These are phyloP conservation scores for Phyllosticta paracitricarpa DNA, from an alignment of 2,329 filamentous ascomycete species.

Conservation along the genomic window DNA sequence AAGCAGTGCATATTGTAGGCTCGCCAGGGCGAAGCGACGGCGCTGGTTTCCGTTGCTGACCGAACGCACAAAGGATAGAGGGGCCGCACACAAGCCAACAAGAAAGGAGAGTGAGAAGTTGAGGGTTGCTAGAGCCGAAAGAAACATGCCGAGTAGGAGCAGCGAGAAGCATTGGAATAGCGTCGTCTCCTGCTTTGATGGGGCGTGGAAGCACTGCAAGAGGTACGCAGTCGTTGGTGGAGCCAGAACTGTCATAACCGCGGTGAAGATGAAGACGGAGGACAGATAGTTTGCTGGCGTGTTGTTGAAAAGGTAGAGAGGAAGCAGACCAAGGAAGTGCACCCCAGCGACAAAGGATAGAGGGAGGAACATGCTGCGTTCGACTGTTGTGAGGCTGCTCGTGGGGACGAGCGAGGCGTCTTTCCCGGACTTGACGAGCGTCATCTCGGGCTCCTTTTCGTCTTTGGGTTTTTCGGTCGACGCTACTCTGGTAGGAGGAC, in stretches of 20 bases:
- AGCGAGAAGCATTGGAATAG: constrained; percentile 86
- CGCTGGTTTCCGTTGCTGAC: neutral
- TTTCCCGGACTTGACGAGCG: constrained; percentile 26
- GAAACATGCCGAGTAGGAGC: constrained; percentile 81
- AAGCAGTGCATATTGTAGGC: constrained; percentile 16
- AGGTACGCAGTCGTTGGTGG: constrained; percentile 22
- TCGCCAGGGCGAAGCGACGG: constrained; percentile 11
- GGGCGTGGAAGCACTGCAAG: constrained; percentile 38
- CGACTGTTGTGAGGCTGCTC: constrained; percentile 32
- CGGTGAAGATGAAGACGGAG: constrained; percentile 20
- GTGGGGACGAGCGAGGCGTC: constrained; percentile 30
- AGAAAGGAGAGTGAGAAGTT: constrained; percentile 90
- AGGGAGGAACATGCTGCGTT: constrained; percentile 62
- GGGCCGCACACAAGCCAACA: constrained; percentile 67
- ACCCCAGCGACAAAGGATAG: constrained; percentile 60
- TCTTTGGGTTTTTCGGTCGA: constrained; percentile 28
- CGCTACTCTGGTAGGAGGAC: constrained; percentile 17
- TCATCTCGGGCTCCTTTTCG: constrained; percentile 24
- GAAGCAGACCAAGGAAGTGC: constrained; percentile 69
- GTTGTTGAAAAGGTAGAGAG: constrained; percentile 80
- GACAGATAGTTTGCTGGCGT: constrained; percentile 13
- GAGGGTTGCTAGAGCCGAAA: constrained; percentile 84
- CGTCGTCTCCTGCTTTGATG: constrained; percentile 59
- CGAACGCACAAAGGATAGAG: constrained; percentile 61
- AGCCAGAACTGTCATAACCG: constrained; percentile 24